Evolutionary conservation across 768 basidiomycete genomes (phyloP), one percentile per base, ranked within the genome.

Genomic region (Exidia glandulosa): DNA sequence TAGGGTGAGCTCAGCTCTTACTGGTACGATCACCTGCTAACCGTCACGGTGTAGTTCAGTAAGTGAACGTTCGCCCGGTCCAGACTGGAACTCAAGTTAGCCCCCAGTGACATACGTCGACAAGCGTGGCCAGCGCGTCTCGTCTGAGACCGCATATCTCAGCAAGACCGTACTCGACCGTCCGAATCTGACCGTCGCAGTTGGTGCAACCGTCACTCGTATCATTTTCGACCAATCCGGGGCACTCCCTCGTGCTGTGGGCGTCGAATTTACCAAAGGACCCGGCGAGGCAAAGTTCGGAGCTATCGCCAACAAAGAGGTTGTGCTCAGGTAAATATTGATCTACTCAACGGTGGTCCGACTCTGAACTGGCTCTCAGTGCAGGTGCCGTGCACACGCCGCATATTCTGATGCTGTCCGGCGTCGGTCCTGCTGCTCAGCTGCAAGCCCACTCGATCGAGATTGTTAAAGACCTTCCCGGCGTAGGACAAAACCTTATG

Each of bases 81-180:
- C 33, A 30, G 16, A n/a, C n/a, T 32, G 50, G 52, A 48, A 66
- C 33, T 41, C 45, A 60, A 10, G 60, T 7, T 54, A 34, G 19
- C 9, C 32, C 1, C 0, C 61, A 88, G 87, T 88, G 83, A 86
- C 85, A 0, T 88, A 85, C 63, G 76, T 88, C 57, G 76, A 82
- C 65, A 60, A 73, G 33, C 75, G 74, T 12, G 75, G 76, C 33
- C 71, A 73, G 59, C 80, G 87, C 0, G 83, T 84, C 6, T 83
- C 86, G 1, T 76, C 83, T 1, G 85, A 88, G 66, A 72, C 77
- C 1, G 85, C 84, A 0, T 89, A 88, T 66, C 77, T 89, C 33
- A 87, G 85, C 0, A 70, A 77, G 1, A 75, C 82, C 0, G 86
- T 88, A 3, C 76, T 88, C 4, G 74, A 76, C 3, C 76, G 87